A percentile compares a stretch with the other conserved stretches of the same genome.
phyloP scores from a whole-genome alignment of 2,329 filamentous ascomycete genomes.

The Lachnellula suecica region DNA sequence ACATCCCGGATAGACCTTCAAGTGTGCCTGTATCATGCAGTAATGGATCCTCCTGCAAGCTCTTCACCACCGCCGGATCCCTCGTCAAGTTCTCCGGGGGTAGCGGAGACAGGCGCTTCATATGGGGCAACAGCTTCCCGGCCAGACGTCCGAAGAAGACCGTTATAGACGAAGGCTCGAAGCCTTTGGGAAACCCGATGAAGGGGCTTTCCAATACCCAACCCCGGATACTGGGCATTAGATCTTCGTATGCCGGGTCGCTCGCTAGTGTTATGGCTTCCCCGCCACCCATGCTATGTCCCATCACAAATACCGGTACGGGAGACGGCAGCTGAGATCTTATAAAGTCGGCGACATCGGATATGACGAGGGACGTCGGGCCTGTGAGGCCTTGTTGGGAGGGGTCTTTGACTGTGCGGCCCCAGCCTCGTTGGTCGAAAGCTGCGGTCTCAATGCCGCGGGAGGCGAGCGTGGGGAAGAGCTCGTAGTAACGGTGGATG shows the following conservation, averaged over 20 bases:
- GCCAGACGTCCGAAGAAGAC: conserved; percentile 67
- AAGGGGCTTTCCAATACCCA: conserved; percentile 79
- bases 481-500: conserved; percentile 70
- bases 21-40: conserved; percentile 84
- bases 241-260: conserved; percentile 48
- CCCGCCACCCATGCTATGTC: conserved; percentile 89
- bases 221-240: conserved; percentile 64
- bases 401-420: conserved; percentile 62
- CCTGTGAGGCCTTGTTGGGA: conserved; percentile 72
- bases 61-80: conserved; percentile 61
- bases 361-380: conserved; percentile 68
- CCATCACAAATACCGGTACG: conserved; percentile 77
- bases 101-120: conserved; percentile 66
- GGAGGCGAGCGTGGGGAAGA: conserved; percentile 70
- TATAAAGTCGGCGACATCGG: conserved; percentile 78
- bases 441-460: conserved; percentile 73
- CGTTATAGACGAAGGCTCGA: conserved; percentile 62
- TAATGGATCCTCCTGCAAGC: conserved; percentile 64
- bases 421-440: conserved; percentile 91
- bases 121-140: conserved; percentile 63
- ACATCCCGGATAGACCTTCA: conserved; percentile 73
- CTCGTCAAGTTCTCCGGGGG: conserved; percentile 64
- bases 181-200: conserved; percentile 66
- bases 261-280: conserved; percentile 65
- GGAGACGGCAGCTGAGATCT: conserved; percentile 51